These are phyloP conservation scores for Diutina mesorugosa DNA, from an alignment of 1,139 yeast species.

Conservation along the genomic window DNA sequence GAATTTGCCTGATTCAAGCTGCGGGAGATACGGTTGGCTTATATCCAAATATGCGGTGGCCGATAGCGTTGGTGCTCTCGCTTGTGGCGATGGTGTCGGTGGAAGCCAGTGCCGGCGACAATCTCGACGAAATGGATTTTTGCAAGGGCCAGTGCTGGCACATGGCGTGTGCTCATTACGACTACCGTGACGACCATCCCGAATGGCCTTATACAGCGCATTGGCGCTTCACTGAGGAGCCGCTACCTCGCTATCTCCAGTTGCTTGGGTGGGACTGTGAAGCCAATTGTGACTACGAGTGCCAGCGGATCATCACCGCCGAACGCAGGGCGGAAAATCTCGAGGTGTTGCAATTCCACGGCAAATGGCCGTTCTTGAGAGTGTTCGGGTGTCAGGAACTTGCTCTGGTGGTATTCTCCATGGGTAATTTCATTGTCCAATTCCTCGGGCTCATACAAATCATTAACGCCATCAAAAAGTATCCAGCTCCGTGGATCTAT, in stretches of 20 bases:
- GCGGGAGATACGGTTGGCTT: not conserved
- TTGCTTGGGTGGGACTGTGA: slow-evolving; percentile 66
- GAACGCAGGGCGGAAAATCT: slow-evolving; percentile 31
- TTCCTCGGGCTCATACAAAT: slow-evolving; percentile 40
- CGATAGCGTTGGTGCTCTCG: not conserved
- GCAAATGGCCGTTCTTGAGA: slow-evolving; percentile 90
- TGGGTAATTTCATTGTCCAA: slow-evolving; percentile 72
- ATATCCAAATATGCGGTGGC: not conserved
- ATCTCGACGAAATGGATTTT: slow-evolving; percentile 50
- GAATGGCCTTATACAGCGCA: slow-evolving; percentile 14
- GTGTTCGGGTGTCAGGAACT: slow-evolving; percentile 72
- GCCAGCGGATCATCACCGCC: slow-evolving; percentile 64
- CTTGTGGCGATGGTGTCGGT: not conserved
- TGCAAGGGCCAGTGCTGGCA: slow-evolving; percentile 54
- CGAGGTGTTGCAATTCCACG: slow-evolving; percentile 76
- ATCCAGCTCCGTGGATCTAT: slow-evolving; percentile 4
- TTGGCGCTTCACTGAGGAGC: slow-evolving; percentile 21
- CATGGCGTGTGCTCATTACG: slow-evolving; percentile 21
- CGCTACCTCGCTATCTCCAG: slow-evolving; percentile 30
- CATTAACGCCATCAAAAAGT: slow-evolving; percentile 6
- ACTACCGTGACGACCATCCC: slow-evolving; percentile 12
- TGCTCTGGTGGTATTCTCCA: slow-evolving; percentile 67
- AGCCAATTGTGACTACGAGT: slow-evolving; percentile 81
- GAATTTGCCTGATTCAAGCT: not conserved
- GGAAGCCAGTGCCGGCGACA: slow-evolving; percentile 66